phyloP scores from a whole-genome alignment of 2,329 filamentous ascomycete genomes.

The Fusarium praegraminearum region DNA sequence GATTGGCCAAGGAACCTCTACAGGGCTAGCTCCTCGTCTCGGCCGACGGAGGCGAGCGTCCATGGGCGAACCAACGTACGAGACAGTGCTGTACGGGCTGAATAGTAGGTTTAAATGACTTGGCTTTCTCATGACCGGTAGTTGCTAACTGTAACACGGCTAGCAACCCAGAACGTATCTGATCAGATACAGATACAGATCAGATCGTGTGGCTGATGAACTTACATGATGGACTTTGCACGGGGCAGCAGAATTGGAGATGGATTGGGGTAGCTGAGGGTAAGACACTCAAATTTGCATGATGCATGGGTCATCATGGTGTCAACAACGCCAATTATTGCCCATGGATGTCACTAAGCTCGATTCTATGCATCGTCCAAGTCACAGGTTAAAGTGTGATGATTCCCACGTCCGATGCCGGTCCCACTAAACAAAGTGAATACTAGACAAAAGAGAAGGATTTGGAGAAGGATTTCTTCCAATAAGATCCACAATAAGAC shows the following conservation, averaged over 20 bases:
- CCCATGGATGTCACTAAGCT: conserved; percentile 16
- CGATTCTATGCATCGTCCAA: conserved; percentile 14
- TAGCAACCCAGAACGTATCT: conserved; percentile 11
- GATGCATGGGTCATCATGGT: conserved; percentile 11
- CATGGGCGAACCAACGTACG: conserved; percentile 32
- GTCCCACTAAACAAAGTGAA: conserved; percentile 41
- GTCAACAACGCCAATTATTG: conserved; percentile 1
- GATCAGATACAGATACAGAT: conserved; percentile 15
- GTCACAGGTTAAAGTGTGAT: conserved; percentile 16
- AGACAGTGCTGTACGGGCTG: conserved; percentile 6
- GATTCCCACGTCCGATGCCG: conserved; percentile 31
- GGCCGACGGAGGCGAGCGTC: conserved; percentile 40
- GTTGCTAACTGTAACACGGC: not conserved
- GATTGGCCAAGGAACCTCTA: conserved; percentile 8
- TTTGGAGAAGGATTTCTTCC: conserved; percentile 17
- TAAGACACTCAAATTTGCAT: conserved; percentile 10
- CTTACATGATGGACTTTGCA: conserved; percentile 1
- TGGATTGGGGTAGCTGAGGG: conserved; percentile 5
- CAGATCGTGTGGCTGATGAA: conserved; percentile 1
- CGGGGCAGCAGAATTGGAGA: conserved; percentile 6
- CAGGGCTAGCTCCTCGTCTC: conserved; percentile 32
- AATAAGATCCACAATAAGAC: conserved; percentile 25
- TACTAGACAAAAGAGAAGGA: conserved; percentile 9
- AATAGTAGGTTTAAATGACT: not conserved
- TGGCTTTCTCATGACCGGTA: conserved; percentile 6